These are phyloP conservation scores for Erigeron philadelphicus DNA, from an alignment of 140 eudicot genomes.

Conservation along the genomic window DNA sequence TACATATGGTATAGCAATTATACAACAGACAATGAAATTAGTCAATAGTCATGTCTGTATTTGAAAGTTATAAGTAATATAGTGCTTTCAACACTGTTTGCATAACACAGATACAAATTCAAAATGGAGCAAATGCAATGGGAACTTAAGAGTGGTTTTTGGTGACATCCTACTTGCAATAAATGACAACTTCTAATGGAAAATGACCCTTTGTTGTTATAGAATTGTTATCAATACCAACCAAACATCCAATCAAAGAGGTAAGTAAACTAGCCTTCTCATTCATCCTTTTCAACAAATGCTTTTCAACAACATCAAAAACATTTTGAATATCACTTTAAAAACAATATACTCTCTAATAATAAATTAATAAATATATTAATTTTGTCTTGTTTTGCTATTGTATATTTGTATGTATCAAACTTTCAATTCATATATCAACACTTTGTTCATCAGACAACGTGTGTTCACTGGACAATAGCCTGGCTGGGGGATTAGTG, in stretches of 20 bases:
- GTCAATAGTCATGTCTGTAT: background rate
- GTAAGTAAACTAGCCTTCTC: slow-evolving; percentile 33
- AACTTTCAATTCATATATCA: background rate
- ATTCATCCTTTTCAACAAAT: slow-evolving; percentile 24
- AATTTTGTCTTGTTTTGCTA: background rate
- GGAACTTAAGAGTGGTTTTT: slow-evolving; percentile 6
- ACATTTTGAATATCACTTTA: slow-evolving; percentile 19
- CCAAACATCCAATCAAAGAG: slow-evolving; percentile 37
- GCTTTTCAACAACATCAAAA: slow-evolving; percentile 17
- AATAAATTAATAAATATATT: background rate
- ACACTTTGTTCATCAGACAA: background rate
- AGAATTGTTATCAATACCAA: slow-evolving; percentile 26
- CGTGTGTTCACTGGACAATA: too few species aligned
- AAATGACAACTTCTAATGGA: slow-evolving; percentile 24
- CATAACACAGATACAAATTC: slow-evolving; percentile 12
- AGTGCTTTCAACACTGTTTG: background rate
- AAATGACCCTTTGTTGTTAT: slow-evolving; percentile 27
- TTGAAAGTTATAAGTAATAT: background rate
- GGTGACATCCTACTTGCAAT: slow-evolving; percentile 37
- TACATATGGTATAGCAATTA: background rate
- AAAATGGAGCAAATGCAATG: slow-evolving; percentile 6
- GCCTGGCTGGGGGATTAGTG: too few species aligned
- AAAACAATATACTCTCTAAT: background rate
- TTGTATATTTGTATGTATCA: background rate
- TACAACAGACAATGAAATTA: background rate